Evolutionary conservation across 2,329 filamentous ascomycete genomes (phyloP), one percentile per base, ranked within the genome.

Genomic region (Samsoniella hepiali): DNA sequence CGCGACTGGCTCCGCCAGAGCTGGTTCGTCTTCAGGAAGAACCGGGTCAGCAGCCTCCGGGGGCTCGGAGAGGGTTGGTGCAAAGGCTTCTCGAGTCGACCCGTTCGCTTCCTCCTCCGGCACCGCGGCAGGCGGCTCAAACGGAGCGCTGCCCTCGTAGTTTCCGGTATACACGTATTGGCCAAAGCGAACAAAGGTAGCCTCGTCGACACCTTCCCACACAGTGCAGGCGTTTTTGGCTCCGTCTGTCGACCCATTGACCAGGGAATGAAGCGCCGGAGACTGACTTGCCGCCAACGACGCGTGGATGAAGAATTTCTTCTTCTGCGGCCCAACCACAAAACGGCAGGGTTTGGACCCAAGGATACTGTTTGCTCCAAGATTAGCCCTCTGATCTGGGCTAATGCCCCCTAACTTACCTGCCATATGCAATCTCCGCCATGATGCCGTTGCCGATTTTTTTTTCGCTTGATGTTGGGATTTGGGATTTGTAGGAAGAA

Each of bases 141-240:
- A 47, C 44, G 55, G 55, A 9, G 40, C n/a, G 7, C n/a, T 32
- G 15, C 44, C 45, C n/a, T 51, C 47, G 5, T 53, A 60, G 47
- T 60, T 29, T 2, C 47, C 47, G 17, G 47, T 51, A 6, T 60
- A 60, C 27, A 60, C 27, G n/a, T 51, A 60, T 17, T 60, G 47
- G 6, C 7, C 47, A 15, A 60, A 60, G 3, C 58, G 45, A 3
- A 53, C 27, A 32, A 60, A 60, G 1, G 58, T 60, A 3, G 31
- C 58, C 11, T 32, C 29, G 13, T 40, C 36, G 5, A 53, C 36
- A 2, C 34, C 5, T 5, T 44, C 27, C 58, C 58, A 60, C 8
- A 34, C 29, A 0, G 29, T 17, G 17, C 36, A 44, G 15, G 17
- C 47, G 2, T 42, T 9, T 8, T 3, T 9, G 3, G 22, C 38